Conservation (phyloP, 768 basidiomycete genomes). For the Rhodosporidiobolus sp. region DNA sequence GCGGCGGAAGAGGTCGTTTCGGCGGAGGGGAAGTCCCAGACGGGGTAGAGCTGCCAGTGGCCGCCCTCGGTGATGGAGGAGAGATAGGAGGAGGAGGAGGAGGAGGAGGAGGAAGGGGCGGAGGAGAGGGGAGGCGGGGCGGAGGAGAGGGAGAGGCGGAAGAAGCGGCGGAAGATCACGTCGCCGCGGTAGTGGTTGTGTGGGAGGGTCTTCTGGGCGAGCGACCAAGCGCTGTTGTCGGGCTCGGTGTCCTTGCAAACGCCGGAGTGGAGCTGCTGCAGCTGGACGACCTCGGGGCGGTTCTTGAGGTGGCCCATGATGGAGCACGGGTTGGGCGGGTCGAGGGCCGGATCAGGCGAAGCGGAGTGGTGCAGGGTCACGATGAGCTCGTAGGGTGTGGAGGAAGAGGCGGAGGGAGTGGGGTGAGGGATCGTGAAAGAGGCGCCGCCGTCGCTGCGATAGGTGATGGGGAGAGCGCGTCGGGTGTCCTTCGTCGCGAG, state of each 20-base stretch:
- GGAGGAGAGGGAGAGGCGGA: not conserved
- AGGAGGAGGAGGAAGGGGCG: not conserved
- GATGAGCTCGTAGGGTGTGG: not conserved
- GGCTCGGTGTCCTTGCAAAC: not conserved
- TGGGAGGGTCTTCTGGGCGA: not conserved
- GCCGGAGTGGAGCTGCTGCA: not conserved
- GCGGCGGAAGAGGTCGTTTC: not conserved
- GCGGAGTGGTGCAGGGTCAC: not conserved
- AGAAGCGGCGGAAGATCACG: not conserved
- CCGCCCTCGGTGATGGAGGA: not conserved
- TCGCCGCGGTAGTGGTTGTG: not conserved
- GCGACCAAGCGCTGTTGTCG: not conserved
- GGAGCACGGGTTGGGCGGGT: not conserved
- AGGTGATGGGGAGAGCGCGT: not conserved
- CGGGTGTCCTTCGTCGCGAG: not conserved
- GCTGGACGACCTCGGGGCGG: not conserved
- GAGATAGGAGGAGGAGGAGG: not conserved
- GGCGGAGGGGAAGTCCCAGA: not conserved
- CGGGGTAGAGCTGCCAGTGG: not conserved
- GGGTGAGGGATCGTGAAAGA: not conserved
- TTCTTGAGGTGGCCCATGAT: slow-evolving; percentile 3
- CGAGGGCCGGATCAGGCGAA: not conserved
- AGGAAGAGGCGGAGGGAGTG: not conserved
- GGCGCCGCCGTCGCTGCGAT: not conserved
- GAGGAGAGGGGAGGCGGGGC: not conserved